Percentiles rank a stretch among this genome's conserved stretches.
phyloP scores from a whole-genome alignment of 768 basidiomycete species.

The Mycena rebaudengoi region DNA sequence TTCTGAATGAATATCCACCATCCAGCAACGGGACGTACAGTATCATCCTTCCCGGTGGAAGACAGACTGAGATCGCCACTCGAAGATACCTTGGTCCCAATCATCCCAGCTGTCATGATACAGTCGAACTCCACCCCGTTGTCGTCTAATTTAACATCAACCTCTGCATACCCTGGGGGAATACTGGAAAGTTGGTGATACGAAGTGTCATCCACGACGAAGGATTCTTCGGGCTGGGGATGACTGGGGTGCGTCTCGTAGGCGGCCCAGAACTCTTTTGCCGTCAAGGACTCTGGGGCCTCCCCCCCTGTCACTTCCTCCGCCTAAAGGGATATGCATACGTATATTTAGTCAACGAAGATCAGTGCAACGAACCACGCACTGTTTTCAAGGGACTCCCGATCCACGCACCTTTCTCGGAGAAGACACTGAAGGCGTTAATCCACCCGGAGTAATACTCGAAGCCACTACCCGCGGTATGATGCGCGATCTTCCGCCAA shows the following conservation, averaged over 20 bases:
- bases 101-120: constrained; percentile 3
- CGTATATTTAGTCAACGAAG: neutral
- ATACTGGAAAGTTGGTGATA: too few relatives aligned
- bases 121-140: neutral
- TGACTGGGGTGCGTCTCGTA: neutral
- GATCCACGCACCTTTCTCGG: neutral
- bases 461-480: neutral
- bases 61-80: neutral
- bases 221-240: neutral
- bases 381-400: neutral
- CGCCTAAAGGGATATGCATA: neutral
- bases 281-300: neutral
- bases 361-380: neutral
- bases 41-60: neutral
- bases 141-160: neutral
- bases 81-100: neutral
- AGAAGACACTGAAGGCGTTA: neutral
- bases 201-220: neutral
- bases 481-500: neutral
- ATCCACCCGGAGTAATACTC: neutral
- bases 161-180: neutral
- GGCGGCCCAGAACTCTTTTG: neutral
- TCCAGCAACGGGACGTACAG: neutral
- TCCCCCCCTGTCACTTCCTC: neutral
- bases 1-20: constrained; percentile 12